Base-by-base conservation (phyloP, 176 grass and related monocot genomes). In the Eragrostis nindensis region DNA sequence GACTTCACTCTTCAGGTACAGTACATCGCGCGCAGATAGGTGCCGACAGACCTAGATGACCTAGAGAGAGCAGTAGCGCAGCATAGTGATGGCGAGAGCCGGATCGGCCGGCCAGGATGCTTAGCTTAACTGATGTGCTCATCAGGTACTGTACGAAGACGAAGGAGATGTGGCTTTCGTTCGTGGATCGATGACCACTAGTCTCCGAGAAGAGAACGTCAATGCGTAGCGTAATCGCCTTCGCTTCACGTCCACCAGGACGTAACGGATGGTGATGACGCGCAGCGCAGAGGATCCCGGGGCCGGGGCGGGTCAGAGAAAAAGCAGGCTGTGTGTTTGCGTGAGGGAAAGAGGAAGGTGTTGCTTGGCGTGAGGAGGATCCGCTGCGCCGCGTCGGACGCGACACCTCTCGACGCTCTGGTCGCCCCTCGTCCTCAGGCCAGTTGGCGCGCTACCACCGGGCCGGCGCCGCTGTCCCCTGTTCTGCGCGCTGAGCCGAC, bases 331-430 rank as follows among this genome's bases (percentile, higher is more conserved):
- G 64, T 19, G 71, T 38, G 83, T 40, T 93, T 90, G 91, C 91
- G 91, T 93, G 87, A 26, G 87, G 87, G 83, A 36, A 90, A 90
- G 55, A 87, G 54, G 69, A 72, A 87, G 78, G 36, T 79, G 81
- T 78, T 87, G 80, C 74, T 63, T 85, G 71, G 60, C 56, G 47
- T 2, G 18, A 10, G 47, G 22, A 77, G 50, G 83, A 92, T 93
- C 87, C 39, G 29, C 84, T 87, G 79, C 84, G 66, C 71, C 82
- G 82, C 39, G 9, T 15, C 26, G 6, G 13, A 49, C 15, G 76
- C 18, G 13, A 10, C 1, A 0, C 8, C 25, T 22, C 43, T 1
- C n/a, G n/a, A n/a, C n/a, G n/a, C n/a, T n/a, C n/a, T n/a, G n/a
- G n/a, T n/a, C n/a, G n/a, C n/a, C n/a, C n/a, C n/a, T n/a, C n/a